phyloP scores from a whole-genome alignment of 2,329 filamentous ascomycete genomes.

The Juglanconis sp. region DNA sequence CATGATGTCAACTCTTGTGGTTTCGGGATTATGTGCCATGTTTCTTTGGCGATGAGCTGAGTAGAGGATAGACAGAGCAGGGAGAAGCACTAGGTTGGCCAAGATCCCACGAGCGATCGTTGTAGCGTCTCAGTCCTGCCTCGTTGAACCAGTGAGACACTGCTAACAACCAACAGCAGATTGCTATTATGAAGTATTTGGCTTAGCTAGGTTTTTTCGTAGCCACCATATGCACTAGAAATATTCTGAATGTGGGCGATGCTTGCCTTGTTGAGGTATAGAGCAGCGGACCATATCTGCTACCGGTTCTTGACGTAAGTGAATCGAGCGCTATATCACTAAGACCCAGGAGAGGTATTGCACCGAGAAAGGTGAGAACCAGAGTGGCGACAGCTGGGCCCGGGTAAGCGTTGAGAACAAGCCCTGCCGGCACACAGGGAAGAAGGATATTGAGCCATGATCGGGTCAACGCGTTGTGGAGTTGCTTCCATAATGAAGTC shows the following conservation, averaged over 20 bases:
- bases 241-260: no score
- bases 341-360: not conserved
- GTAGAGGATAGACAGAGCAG: not conserved
- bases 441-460: constrained; percentile 1
- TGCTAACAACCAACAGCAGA: not conserved
- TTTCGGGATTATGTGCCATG: not conserved
- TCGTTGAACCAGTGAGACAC: not conserved
- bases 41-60: not conserved
- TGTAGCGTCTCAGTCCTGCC: not conserved
- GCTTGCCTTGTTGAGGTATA: constrained; percentile 3
- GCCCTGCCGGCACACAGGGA: not conserved
- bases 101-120: not conserved
- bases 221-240: not conserved
- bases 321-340: not conserved
- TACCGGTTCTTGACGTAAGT: not conserved
- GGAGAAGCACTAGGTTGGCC: constrained; percentile 1
- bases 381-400: not conserved
- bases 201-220: not conserved
- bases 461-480: not conserved
- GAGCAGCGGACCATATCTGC: not conserved
- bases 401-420: not conserved
- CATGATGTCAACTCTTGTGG: not conserved
- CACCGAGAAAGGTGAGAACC: constrained; percentile 1
- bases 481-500: not conserved
- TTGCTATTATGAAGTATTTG: not conserved